phyloP scores from a whole-genome alignment of 176 grass and related monocot genomes.

The Thinopyrum elongatum region DNA sequence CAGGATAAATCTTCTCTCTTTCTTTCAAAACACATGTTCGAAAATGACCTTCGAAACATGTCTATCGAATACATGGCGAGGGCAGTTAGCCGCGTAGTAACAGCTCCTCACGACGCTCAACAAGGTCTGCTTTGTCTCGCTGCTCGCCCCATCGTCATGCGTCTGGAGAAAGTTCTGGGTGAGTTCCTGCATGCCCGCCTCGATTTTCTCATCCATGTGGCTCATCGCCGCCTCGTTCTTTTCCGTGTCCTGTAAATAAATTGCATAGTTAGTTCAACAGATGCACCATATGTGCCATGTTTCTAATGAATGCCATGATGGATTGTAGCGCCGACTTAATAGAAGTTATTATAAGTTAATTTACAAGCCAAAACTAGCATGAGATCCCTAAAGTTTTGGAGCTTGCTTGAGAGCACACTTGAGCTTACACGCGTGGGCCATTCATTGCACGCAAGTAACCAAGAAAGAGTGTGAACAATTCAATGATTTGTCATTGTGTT shows the following conservation, averaged over 20 bases:
- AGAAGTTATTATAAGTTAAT: background rate
- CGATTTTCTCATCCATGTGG: constrained; percentile 8
- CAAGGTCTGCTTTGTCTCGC: constrained; percentile 43
- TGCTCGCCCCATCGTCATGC: background rate
- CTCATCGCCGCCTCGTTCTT: background rate
- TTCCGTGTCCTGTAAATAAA: background rate
- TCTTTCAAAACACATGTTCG: constrained; percentile 20
- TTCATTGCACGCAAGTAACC: background rate
- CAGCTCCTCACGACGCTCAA: constrained; percentile 40
- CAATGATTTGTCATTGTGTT: background rate
- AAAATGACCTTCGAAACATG: constrained; percentile 55
- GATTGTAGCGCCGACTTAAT: background rate
- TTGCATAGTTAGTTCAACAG: background rate
- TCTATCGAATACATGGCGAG: background rate
- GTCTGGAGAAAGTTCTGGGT: constrained; percentile 27
- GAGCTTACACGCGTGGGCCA: too few species aligned
- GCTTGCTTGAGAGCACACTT: too few species aligned
- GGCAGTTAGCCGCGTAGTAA: constrained; percentile 41
- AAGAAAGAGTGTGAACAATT: background rate
- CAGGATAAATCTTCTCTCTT: background rate
- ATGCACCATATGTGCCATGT: background rate
- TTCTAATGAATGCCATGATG: background rate
- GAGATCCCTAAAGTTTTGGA: background rate
- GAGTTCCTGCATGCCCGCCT: constrained; percentile 43
- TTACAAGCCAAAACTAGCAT: background rate